Conservation (phyloP, 1,284 basidiomycete species). For the Butyriboletus appendiculatus region DNA sequence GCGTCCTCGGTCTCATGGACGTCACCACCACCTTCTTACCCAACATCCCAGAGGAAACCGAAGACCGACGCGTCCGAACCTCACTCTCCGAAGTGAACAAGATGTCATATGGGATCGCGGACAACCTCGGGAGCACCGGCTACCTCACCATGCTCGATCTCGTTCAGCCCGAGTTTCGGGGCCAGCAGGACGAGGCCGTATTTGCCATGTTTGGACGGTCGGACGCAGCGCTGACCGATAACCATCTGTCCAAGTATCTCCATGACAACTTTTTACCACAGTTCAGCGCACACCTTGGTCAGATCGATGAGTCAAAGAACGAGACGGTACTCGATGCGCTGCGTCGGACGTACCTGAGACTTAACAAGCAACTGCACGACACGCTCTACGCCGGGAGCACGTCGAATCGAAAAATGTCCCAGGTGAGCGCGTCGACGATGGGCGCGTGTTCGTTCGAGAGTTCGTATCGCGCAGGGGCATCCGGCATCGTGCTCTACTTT, state of each 20-base stretch:
- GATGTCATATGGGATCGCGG: slow-evolving; percentile 97
- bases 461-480: slow-evolving; percentile 72
- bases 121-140: slow-evolving; percentile 83
- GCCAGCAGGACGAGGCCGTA: slow-evolving; percentile 79
- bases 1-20: slow-evolving; percentile 95
- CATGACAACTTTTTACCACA: slow-evolving; percentile 76
- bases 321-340: slow-evolving; percentile 77
- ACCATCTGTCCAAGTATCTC: slow-evolving; percentile 73
- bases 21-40: slow-evolving; percentile 85
- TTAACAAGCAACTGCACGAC: slow-evolving; percentile 81
- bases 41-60: slow-evolving; percentile 88
- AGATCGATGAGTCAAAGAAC: slow-evolving; percentile 28
- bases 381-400: slow-evolving; percentile 48
- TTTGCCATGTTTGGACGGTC: slow-evolving; percentile 95
- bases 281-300: slow-evolving; percentile 60
- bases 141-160: slow-evolving; percentile 91
- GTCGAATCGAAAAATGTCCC: slow-evolving; percentile 67
- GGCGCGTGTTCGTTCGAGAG: slow-evolving; percentile 39
- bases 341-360: slow-evolving; percentile 80
- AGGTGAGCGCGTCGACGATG: slow-evolving; percentile 52
- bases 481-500: slow-evolving; percentile 88
- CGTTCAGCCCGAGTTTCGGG: slow-evolving; percentile 88
- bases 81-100: slow-evolving; percentile 89
- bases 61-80: slow-evolving; percentile 91
- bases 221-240: slow-evolving; percentile 65